Base-by-base conservation (phyloP, 768 basidiomycete genomes). In the Inosperma sp. region DNA sequence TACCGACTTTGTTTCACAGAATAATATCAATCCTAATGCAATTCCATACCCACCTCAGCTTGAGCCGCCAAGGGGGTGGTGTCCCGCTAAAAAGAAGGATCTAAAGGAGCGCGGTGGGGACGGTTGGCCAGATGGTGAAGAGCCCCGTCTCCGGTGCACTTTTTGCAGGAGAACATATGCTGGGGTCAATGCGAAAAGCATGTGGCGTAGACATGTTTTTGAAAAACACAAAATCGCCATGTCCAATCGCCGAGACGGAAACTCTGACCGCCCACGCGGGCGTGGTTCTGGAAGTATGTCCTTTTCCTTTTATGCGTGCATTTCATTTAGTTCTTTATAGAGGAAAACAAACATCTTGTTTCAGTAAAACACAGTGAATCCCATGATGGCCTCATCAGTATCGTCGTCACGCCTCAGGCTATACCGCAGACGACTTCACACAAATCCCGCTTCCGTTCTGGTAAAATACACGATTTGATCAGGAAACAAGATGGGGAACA, bases 161-260 rank as follows among this genome's bases (percentile, higher is more conserved):
- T 90, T 92, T 61, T 92, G 88, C 59, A 72, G 89, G 57, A 77
- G 89, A 56, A 85, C 83, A 5, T 92, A 92, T 59, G 85, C 88
- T 3, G 88, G 88, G 9, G 86, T 88, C 26, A 92, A 92, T 62
- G 89, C 88, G 5, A 90, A 91, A 68, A 90, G 88, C 62, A 92
- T 92, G 88, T 92, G 88, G 88, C 72, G 88, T 52, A 76, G 88
- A 40, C 88, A 92, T 65, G 88, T 92, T 25, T 89, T 85, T 55
- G 89, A 92, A 68, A 90, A 91, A 62, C 88, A 92, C 65, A 90
- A 88, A 67, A 87, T 92, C 60, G 86, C 88, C 31, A 91, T 92
- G 89, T 77, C 87, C 30, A 92, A 92, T 59, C 77, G 89, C 26
- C 81, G 89, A 47, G 89, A 88, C 56, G 81, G 75, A 43, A 72